phyloP scores from a whole-genome alignment of 1,284 basidiomycete genomes.

The Austroboletus rostrupii region DNA sequence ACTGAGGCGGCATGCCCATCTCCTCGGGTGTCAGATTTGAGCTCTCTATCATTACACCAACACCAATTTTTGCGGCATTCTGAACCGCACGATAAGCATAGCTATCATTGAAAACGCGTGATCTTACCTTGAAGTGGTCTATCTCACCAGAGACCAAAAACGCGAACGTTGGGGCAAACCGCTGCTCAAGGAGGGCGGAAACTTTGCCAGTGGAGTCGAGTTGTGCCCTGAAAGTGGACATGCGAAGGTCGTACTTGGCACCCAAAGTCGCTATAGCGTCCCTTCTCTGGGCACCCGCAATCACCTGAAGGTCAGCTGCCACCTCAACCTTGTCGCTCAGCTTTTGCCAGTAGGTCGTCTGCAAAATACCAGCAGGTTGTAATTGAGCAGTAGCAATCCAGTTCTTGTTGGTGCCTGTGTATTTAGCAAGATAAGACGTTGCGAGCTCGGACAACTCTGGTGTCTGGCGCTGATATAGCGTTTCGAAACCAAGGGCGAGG shows the following conservation, averaged over 20 bases:
- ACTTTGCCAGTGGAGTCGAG: conserved; percentile 92
- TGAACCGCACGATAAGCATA: conserved; percentile 32
- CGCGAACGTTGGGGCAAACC: conserved; percentile 92
- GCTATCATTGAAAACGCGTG: background rate
- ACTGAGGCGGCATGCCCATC: conserved; percentile 63
- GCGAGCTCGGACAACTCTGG: conserved; percentile 72
- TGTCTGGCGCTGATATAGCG: conserved; percentile 79
- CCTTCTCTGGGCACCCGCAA: conserved; percentile 74
- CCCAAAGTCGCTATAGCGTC: conserved; percentile 92
- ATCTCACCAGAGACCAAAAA: conserved; percentile 96
- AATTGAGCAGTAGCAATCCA: conserved; percentile 95
- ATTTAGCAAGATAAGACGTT: conserved; percentile 88
- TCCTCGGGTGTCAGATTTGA: conserved; percentile 73
- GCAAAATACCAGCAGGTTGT: conserved; percentile 82
- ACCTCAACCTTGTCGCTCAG: conserved; percentile 97
- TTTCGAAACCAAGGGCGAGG: conserved; percentile 87
- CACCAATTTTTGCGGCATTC: conserved; percentile 91
- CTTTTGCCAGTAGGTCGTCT: conserved; percentile 96
- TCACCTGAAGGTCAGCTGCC: conserved; percentile 89
- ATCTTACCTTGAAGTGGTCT: conserved; percentile 88
- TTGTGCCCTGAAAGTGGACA: conserved; percentile 91
- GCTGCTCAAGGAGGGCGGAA: conserved; percentile 91
- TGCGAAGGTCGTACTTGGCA: conserved; percentile 94
- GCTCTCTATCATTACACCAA: conserved; percentile 95
- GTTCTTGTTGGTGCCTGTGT: conserved; percentile 66